Base-by-base conservation (phyloP, 2,329 filamentous ascomycete species). In the Aspergillus bombycis region DNA sequence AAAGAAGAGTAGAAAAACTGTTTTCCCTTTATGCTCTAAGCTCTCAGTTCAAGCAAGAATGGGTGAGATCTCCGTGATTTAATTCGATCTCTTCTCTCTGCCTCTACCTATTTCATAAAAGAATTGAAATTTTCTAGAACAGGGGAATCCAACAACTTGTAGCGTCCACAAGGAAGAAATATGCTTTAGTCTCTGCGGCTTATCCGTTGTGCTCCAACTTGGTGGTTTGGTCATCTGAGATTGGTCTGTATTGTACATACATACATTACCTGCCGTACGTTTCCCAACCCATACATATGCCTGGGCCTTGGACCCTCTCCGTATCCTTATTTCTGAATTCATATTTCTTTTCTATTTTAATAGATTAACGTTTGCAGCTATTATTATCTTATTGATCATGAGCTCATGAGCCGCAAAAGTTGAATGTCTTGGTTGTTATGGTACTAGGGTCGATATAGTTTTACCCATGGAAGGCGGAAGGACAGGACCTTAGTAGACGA, bases 131-230 rank as follows among this genome's bases (percentile, higher is more conserved):
- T 55, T 50, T 63, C 61, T 63, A 63, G 61, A 63, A 63, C 61
- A 63, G 57, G 61, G 61, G 61, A 34, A 60, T 19, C 38, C 53
- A 60, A 57, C 57, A 54, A 57, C 28, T 57, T 48, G 59, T 52
- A 55, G 52, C 16, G 45, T 46, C 23, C 46, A 53, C 34, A 45
- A 45, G 54, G 55, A 45, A 45, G 57, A 50, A 28, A 48, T 57
- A 53, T 60, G 28, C 55, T 60, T 65, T 65, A 62, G 60, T 60
- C 57, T 58, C 60, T 57, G 57, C 61, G 50, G 54, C 57, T 53
- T 57, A 62, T 62, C 56, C 57, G 48, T 53, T 55, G 23, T 56
- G 55, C 43, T 57, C 26, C 34, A 50, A 45, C 16, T 52, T 53
- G 46, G 32, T 32, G 28, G 57, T 50, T 52, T 59, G 58, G 48